Percentiles rank a stretch among this genome's conserved stretches.
Conservation (phyloP, 2,329 filamentous ascomycete species). For the Claviceps sp. region DNA sequence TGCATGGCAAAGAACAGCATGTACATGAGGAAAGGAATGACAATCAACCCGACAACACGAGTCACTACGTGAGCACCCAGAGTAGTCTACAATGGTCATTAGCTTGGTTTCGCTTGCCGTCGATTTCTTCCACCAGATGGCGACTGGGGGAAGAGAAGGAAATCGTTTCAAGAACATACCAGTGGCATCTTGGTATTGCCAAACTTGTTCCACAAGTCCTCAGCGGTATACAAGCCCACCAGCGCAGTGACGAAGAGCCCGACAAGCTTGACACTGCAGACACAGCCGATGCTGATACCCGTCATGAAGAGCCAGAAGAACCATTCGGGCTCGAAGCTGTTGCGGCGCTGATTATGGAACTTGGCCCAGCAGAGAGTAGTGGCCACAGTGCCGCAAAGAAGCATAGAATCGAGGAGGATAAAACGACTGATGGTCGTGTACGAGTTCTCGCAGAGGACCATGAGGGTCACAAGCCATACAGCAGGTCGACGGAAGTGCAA, state of each 20-base stretch:
- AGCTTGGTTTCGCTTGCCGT: neutral
- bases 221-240: conserved; percentile 87
- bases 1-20: conserved; percentile 91
- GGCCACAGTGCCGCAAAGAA: conserved; percentile 95
- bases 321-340: conserved; percentile 85
- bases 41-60: conserved; percentile 73
- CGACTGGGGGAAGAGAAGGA: no score
- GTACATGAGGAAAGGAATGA: conserved; percentile 83
- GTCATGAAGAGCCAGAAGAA: conserved; percentile 89
- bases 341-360: conserved; percentile 77
- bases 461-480: conserved; percentile 89
- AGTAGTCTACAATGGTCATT: conserved; percentile 27
- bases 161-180: conserved; percentile 29
- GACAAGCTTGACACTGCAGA: conserved; percentile 97
- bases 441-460: conserved; percentile 98
- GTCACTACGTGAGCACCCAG: conserved; percentile 68
- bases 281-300: conserved; percentile 90
- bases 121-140: neutral
- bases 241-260: conserved; percentile 91
- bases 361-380: conserved; percentile 95
- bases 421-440: conserved; percentile 98
- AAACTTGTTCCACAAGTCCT: conserved; percentile 98
- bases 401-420: conserved; percentile 96
- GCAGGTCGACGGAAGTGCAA: conserved; percentile 74
- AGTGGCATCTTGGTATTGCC: conserved; percentile 85